Conservation (phyloP, 768 basidiomycete species). For the Brasilioporus rufonigricans region DNA sequence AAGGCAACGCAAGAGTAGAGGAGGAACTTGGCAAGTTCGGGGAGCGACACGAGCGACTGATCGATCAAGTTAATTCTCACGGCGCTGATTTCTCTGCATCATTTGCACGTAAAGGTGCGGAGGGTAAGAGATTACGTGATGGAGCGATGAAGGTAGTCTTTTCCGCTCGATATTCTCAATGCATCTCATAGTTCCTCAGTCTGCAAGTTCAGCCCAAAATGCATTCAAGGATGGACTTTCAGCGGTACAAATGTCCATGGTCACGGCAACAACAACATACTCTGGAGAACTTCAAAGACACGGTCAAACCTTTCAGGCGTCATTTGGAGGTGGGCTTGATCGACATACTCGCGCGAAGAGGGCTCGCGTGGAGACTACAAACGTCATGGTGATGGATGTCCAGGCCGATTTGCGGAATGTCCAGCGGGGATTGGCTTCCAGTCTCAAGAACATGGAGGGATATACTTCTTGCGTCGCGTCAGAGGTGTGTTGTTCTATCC, state of each 20-base stretch:
- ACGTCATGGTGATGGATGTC: conserved; percentile 45
- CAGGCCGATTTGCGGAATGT: conserved; percentile 52
- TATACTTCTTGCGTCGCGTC: conserved; percentile 43
- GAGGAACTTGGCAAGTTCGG: conserved; percentile 46
- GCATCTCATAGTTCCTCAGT: conserved; percentile 35
- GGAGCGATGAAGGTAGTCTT: conserved; percentile 54
- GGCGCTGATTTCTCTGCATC: conserved; percentile 40
- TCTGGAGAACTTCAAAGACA: conserved; percentile 51
- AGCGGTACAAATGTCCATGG: conserved; percentile 43
- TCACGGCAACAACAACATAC: conserved; percentile 49
- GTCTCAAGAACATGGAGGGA: conserved; percentile 46
- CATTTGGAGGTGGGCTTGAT: conserved; percentile 57
- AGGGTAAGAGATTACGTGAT: conserved; percentile 56
- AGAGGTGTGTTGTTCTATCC: conserved; percentile 42
- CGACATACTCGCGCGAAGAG: conserved; percentile 62
- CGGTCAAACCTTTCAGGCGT: conserved; percentile 41
- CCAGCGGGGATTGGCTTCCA: conserved; percentile 49
- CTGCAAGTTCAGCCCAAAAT: conserved; percentile 38
- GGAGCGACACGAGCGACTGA: conserved; percentile 46
- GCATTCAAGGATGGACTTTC: conserved; percentile 42
- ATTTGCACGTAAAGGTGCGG: conserved; percentile 45
- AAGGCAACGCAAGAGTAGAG: conserved; percentile 56
- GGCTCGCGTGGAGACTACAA: conserved; percentile 60
- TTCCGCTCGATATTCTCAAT: neutral
- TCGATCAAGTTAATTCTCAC: conserved; percentile 41